These are phyloP conservation scores for Noccaea bulbosa DNA, from an alignment of 345 rosid species.

Conservation along the genomic window DNA sequence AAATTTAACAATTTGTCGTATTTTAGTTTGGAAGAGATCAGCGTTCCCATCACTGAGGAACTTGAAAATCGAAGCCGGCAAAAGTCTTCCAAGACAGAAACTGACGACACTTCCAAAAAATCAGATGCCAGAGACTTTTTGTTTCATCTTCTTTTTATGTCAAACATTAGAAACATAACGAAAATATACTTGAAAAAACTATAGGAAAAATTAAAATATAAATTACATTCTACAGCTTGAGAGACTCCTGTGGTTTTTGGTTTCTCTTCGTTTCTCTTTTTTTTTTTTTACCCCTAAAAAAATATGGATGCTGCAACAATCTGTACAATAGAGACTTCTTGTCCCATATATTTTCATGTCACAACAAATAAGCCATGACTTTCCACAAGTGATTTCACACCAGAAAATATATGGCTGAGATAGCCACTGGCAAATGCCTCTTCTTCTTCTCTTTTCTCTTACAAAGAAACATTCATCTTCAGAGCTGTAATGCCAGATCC, in stretches of 20 bases:
- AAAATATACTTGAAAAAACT: slow-evolving; percentile 11
- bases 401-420: slow-evolving; percentile 37
- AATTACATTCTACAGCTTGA: slow-evolving; percentile 39
- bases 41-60: not conserved
- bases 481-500: slow-evolving; percentile 89
- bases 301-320: slow-evolving; percentile 41
- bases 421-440: slow-evolving; percentile 39
- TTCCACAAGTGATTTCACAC: slow-evolving; percentile 33
- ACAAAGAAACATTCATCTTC: slow-evolving; percentile 49
- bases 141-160: not conserved
- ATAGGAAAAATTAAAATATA: not conserved
- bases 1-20: no score
- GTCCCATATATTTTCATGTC: slow-evolving; percentile 40
- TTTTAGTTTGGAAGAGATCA: no score
- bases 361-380: slow-evolving; percentile 40
- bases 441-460: slow-evolving; percentile 7
- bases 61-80: not conserved
- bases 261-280: no score
- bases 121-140: not conserved
- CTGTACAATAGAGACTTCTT: slow-evolving; percentile 43
- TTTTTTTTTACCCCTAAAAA: slow-evolving; percentile 28
- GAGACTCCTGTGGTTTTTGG: slow-evolving; percentile 27
- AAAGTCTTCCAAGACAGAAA: not conserved
- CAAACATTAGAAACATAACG: not conserved
- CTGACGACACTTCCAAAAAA: not conserved